Conservation (phyloP, 345 rosid species). For the Eucalyptus fibrosa region DNA sequence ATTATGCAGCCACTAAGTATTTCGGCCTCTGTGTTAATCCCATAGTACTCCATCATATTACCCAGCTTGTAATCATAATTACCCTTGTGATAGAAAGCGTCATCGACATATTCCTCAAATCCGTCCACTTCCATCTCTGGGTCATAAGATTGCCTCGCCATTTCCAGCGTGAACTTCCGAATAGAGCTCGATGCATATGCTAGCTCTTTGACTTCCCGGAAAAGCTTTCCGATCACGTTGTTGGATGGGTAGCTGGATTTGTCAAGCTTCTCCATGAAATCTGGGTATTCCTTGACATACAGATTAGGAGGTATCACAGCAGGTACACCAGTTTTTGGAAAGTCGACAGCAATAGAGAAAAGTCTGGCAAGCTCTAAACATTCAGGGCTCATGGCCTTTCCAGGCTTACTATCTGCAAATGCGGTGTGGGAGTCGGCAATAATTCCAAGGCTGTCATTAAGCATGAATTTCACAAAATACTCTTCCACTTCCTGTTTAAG, state of each 20-base stretch:
- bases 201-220: slow-evolving; percentile 28
- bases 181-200: slow-evolving; percentile 9
- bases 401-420: slow-evolving; percentile 24
- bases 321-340: slow-evolving; percentile 52
- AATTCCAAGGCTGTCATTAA: slow-evolving; percentile 44
- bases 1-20: slow-evolving; percentile 34
- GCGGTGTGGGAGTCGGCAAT: slow-evolving; percentile 43
- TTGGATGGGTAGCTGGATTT: slow-evolving; percentile 29
- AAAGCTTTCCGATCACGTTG: slow-evolving; percentile 48
- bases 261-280: slow-evolving; percentile 51
- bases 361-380: slow-evolving; percentile 30
- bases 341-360: slow-evolving; percentile 44
- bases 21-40: slow-evolving; percentile 43
- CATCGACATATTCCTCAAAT: slow-evolving; percentile 23
- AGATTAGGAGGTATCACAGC: slow-evolving; percentile 30
- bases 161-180: slow-evolving; percentile 19
- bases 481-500: slow-evolving; percentile 33
- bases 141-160: slow-evolving; percentile 29
- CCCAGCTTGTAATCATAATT: slow-evolving; percentile 40
- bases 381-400: slow-evolving; percentile 19
- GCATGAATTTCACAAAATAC: slow-evolving; percentile 36
- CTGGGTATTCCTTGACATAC: slow-evolving; percentile 28
- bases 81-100: slow-evolving; percentile 29
- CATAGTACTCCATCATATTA: slow-evolving; percentile 44
- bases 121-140: slow-evolving; percentile 43